Evolutionary conservation across 169 alveolate species (phyloP).

Genomic region (Toxoplasma gondii): DNA sequence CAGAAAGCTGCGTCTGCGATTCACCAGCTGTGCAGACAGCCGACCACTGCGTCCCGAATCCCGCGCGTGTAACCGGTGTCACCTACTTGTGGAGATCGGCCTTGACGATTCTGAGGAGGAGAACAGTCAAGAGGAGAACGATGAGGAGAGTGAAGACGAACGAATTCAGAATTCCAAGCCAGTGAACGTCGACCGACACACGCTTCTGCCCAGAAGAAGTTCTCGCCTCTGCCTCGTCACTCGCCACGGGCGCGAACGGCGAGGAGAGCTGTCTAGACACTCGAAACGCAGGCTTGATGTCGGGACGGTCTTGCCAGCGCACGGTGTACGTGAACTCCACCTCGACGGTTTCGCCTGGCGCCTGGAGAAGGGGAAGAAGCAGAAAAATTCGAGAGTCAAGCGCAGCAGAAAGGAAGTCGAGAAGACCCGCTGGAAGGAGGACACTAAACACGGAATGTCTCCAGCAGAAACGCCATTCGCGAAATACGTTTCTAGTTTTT

Average conservation of each 20-base stretch:
- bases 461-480: no score
- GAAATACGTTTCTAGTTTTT: no score
- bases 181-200: slow-evolving; percentile 31
- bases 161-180: slow-evolving; percentile 51
- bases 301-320: slow-evolving; percentile 12
- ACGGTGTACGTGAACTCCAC: slow-evolving; percentile 45
- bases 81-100: slow-evolving; percentile 29
- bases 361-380: background rate
- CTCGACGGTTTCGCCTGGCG: background rate
- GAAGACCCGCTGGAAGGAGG: no score
- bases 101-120: slow-evolving; percentile 13
- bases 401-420: no score
- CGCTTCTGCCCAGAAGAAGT: background rate
- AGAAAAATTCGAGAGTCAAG: no score
- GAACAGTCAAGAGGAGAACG: background rate
- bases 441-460: no score
- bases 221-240: background rate
- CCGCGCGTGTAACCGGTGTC: no score
- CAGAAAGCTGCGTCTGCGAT: no score
- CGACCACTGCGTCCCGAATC: no score
- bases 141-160: slow-evolving; percentile 43
- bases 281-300: background rate
- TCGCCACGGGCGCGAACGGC: background rate
- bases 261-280: slow-evolving; percentile 30
- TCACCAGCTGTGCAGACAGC: no score